These are phyloP conservation scores for Fusarium nodosum DNA, from an alignment of 2,329 filamentous ascomycete genomes.

Conservation along the genomic window DNA sequence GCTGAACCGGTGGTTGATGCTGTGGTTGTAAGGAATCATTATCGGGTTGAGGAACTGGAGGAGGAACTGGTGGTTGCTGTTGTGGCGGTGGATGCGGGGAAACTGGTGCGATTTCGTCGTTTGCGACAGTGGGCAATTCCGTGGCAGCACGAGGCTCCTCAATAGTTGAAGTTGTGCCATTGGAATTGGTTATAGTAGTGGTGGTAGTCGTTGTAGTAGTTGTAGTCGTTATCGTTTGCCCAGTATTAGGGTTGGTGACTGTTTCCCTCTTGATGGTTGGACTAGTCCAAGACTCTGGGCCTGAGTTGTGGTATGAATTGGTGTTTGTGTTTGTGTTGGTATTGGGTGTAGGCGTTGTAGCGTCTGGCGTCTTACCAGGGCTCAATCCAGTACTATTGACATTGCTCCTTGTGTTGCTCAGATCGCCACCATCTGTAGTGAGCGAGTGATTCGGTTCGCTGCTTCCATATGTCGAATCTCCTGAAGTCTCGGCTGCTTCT, in stretches of 20 bases:
- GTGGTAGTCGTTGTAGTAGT: conserved; percentile 51
- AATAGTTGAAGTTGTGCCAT: conserved; percentile 41
- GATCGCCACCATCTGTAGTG: conserved; percentile 39
- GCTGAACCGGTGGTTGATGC: background rate
- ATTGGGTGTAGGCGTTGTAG: conserved; percentile 17
- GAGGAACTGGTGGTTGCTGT: conserved; percentile 4
- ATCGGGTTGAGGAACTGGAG: background rate
- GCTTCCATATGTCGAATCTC: conserved; percentile 45
- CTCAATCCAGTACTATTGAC: conserved; percentile 9
- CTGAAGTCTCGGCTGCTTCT: conserved; percentile 20
- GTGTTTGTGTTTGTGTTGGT: conserved; percentile 10
- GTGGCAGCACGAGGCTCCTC: conserved; percentile 37
- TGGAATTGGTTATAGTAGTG: conserved; percentile 43
- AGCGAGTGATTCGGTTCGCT: conserved; percentile 46
- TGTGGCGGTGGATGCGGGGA: conserved; percentile 18
- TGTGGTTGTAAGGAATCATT: background rate
- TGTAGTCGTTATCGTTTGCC: conserved; percentile 45
- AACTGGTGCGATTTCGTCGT: conserved; percentile 24
- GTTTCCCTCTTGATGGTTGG: conserved; percentile 30
- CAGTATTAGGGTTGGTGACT: conserved; percentile 41
- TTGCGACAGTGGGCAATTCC: conserved; percentile 39
- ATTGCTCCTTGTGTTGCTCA: conserved; percentile 27
- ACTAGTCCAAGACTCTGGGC: conserved; percentile 26
- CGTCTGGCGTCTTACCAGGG: conserved; percentile 22
- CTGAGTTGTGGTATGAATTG: conserved; percentile 22